Conservation (phyloP, 495 filamentous ascomycete genomes). For the Tuber microsphaerosporum region DNA sequence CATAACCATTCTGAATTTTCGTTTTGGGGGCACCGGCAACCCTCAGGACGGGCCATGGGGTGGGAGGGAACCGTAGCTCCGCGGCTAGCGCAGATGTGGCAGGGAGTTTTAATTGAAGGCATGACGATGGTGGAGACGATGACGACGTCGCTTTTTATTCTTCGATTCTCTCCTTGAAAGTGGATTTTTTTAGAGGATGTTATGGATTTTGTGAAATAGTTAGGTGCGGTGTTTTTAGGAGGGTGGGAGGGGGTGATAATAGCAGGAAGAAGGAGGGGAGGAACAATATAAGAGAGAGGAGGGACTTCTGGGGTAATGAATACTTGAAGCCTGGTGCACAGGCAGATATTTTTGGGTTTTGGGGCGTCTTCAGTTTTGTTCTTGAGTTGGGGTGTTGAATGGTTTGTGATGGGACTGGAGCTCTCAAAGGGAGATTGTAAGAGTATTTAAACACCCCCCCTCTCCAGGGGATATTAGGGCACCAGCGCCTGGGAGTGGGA, state of each 20-base stretch:
- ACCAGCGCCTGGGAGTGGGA: background rate
- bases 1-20: background rate
- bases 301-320: background rate
- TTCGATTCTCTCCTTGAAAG: background rate
- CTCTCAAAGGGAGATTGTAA: background rate
- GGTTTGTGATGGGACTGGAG: background rate
- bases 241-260: background rate
- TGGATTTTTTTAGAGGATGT: background rate
- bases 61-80: background rate
- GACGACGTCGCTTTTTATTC: background rate
- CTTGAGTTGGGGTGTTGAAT: background rate
- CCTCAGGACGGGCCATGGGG: background rate
- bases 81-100: background rate
- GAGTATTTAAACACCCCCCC: background rate
- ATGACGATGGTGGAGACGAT: background rate
- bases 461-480: background rate
- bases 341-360: background rate
- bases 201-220: background rate
- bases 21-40: background rate
- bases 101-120: background rate
- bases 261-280: background rate
- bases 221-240: background rate
- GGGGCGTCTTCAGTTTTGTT: background rate
- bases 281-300: background rate
- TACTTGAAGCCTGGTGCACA: background rate